These are phyloP conservation scores for Hypomontagnella submonticulosa DNA, from an alignment of 495 filamentous ascomycete species.

Conservation along the genomic window DNA sequence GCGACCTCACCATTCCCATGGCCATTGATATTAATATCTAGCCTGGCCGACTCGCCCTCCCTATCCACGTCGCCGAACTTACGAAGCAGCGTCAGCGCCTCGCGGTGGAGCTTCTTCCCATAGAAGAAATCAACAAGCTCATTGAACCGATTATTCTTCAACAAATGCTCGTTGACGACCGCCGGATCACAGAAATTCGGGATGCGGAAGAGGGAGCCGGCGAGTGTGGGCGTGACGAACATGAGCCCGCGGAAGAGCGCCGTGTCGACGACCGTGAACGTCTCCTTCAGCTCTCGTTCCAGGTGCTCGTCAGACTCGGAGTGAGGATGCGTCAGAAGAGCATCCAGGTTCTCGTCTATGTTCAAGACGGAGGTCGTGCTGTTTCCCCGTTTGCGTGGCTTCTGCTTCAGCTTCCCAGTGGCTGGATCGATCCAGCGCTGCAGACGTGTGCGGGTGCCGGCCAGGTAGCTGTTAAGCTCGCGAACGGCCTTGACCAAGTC, in stretches of 20 bases:
- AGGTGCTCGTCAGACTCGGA: slow-evolving; percentile 70
- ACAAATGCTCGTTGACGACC: slow-evolving; percentile 91
- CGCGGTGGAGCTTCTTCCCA: slow-evolving; percentile 90
- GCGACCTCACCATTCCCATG: slow-evolving; percentile 39
- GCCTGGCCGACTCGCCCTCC: slow-evolving; percentile 50
- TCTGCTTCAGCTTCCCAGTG: slow-evolving; percentile 79
- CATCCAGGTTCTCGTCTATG: slow-evolving; percentile 64
- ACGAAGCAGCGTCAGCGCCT: slow-evolving; percentile 83
- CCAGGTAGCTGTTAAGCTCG: slow-evolving; percentile 86
- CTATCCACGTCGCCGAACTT: slow-evolving; percentile 82
- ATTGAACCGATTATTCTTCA: slow-evolving; percentile 88
- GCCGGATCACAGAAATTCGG: slow-evolving; percentile 97
- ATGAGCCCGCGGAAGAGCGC: slow-evolving; percentile 94
- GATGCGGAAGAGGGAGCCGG: slow-evolving; percentile 91
- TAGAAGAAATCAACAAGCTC: slow-evolving; percentile 97
- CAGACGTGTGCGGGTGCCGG: slow-evolving; percentile 81
- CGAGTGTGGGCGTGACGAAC: slow-evolving; percentile 84
- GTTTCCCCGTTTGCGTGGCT: slow-evolving; percentile 64
- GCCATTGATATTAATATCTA: slow-evolving; percentile 47
- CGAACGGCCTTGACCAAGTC: slow-evolving; percentile 82
- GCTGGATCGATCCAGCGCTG: slow-evolving; percentile 82
- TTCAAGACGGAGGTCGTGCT: slow-evolving; percentile 52
- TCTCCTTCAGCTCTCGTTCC: slow-evolving; percentile 73
- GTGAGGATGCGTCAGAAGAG: slow-evolving; percentile 57
- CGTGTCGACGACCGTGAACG: slow-evolving; percentile 88